Base-by-base conservation (phyloP, 1,284 basidiomycete genomes). In the Fistulinella cinereoalba region DNA sequence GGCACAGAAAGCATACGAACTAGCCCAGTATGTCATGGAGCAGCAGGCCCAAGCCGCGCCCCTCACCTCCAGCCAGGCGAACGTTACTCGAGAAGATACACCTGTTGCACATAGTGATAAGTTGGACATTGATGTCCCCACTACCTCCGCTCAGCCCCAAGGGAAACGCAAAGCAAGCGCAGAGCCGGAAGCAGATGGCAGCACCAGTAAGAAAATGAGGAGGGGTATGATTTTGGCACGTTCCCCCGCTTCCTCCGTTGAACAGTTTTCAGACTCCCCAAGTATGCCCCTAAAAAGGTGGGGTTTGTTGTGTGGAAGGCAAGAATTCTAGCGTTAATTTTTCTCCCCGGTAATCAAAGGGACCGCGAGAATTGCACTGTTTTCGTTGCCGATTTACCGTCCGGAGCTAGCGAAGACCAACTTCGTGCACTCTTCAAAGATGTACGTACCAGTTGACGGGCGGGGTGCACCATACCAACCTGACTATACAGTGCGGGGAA, bases 341-440 rank as follows among this genome's bases (percentile, higher is more conserved):
- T 4, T 25, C 16, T 11, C 6, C 16, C 13, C 43, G 1, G 29
- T 12, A 7, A 45, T 16, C 23, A 2, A 56, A 94, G 96, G 50
- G 97, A 99, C 69, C 91, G 97, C 41, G 97, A 99, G 71, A 91
- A 98, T 58, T 84, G 84, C 31, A 97, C 94, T 0, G 86, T 98
- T 2, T 88, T 98, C 43, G 87, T 97, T 6, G 80, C 84, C 1
- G 81, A 88, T 24, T 70, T 97, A 8, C 81, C 83, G 0, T 37
- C 66, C 1, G 73, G 74, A 29, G 74, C 77, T 6, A 73, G 74
- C 0, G 82, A 91, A 43, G 76, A 77, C 2, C 87, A 90, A 13
- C 63, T 98, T n/a, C 71, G 64, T 13, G 62, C 69, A 0, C 72
- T 97, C 9, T 97, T 99, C 71, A 85, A 85, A 65, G 92, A 95